A percentile compares a stretch with the other conserved stretches of the same genome.
phyloP scores from a whole-genome alignment of 768 basidiomycete species.

The Suillus lakei region DNA sequence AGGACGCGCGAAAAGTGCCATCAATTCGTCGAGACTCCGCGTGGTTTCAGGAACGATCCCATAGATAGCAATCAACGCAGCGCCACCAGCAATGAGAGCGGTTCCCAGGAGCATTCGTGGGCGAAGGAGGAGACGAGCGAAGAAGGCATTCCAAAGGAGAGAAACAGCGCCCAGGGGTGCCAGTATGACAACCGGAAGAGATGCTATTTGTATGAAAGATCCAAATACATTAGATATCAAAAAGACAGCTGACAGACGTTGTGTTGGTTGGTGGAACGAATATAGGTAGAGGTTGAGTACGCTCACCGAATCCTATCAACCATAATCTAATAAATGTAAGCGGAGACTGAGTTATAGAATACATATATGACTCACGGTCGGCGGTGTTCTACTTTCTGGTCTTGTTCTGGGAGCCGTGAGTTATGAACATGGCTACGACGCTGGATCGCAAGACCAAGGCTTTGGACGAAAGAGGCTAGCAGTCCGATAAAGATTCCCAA shows the following conservation, averaged over 20 bases:
- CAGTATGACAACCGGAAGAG: conserved; percentile 92
- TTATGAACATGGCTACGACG: conserved; percentile 92
- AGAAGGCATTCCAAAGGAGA: conserved; percentile 93
- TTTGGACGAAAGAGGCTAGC: conserved; percentile 86
- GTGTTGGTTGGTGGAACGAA: conserved; percentile 8
- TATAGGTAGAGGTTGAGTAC: background rate
- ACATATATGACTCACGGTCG: conserved; percentile 65
- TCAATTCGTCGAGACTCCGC: conserved; percentile 83
- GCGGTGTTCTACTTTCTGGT: conserved; percentile 72
- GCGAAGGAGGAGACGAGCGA: conserved; percentile 82
- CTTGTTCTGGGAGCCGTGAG: conserved; percentile 65
- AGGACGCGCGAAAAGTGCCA: conserved; percentile 73
- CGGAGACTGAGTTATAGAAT: background rate
- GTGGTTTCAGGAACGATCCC: conserved; percentile 91
- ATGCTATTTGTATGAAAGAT: conserved; percentile 90
- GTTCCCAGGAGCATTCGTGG: conserved; percentile 88
- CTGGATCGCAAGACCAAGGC: conserved; percentile 89
- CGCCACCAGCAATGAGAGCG: conserved; percentile 84
- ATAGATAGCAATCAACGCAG: conserved; percentile 88
- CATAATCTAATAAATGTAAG: conserved; percentile 63
- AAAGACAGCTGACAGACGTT: conserved; percentile 57
- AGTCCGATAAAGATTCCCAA: conserved; percentile 63
- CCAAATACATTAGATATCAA: conserved; percentile 88
- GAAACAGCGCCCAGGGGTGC: conserved; percentile 93
- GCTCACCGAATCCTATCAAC: conserved; percentile 78